Conservation (phyloP, 495 filamentous ascomycete genomes). For the Aspergillus egyptiacus region DNA sequence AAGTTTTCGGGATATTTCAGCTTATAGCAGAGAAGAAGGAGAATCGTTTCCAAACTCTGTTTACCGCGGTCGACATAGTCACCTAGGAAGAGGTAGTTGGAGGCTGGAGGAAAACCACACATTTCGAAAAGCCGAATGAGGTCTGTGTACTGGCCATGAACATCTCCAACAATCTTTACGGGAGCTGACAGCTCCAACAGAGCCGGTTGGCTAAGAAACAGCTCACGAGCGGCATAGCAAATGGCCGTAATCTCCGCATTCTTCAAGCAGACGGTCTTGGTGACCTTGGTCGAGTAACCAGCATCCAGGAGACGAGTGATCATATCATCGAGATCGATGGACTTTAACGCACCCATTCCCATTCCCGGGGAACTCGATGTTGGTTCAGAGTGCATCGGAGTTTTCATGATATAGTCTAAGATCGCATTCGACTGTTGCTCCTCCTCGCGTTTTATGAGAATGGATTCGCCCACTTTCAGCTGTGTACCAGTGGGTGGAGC, state of each 20-base stretch:
- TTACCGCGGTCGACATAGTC: slow-evolving; percentile 99
- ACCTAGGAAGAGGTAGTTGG: slow-evolving; percentile 94
- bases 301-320: slow-evolving; percentile 92
- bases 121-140: slow-evolving; percentile 98
- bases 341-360: slow-evolving; percentile 68
- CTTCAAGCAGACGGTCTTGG: slow-evolving; percentile 93
- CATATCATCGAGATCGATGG: slow-evolving; percentile 93
- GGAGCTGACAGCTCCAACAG: slow-evolving; percentile 89
- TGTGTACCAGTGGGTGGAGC: slow-evolving; percentile 38
- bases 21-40: slow-evolving; percentile 95
- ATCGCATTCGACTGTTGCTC: slow-evolving; percentile 61
- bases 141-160: slow-evolving; percentile 97
- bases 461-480: slow-evolving; percentile 47
- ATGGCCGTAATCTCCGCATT: slow-evolving; percentile 96
- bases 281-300: slow-evolving; percentile 92
- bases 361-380: slow-evolving; percentile 39
- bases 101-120: slow-evolving; percentile 92
- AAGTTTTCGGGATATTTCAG: slow-evolving; percentile 99
- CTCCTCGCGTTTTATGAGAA: slow-evolving; percentile 78
- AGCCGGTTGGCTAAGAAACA: slow-evolving; percentile 87
- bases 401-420: slow-evolving; percentile 41
- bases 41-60: slow-evolving; percentile 93
- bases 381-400: slow-evolving; percentile 29
- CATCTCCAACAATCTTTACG: slow-evolving; percentile 97
- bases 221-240: slow-evolving; percentile 77